Evolutionary conservation across 352 stramenopile genomes (phyloP).

Genomic region (Phytophthora litchii): DNA sequence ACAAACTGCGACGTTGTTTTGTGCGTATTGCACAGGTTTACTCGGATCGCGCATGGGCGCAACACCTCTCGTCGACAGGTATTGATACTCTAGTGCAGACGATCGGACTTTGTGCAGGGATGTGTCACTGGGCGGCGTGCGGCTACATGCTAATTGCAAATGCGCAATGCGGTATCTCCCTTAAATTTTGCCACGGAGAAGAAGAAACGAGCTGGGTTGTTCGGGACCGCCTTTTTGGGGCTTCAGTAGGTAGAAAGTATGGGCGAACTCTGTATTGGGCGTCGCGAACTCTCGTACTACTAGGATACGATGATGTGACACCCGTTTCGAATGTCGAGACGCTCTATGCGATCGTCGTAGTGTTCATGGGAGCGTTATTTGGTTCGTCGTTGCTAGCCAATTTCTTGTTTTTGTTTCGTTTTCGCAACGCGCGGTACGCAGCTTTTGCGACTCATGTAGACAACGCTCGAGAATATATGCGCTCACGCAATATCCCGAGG

Average conservation of each 20-base stretch:
- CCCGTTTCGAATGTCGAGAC: slow-evolving; percentile 61
- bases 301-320: slow-evolving; percentile 76
- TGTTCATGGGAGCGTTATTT: slow-evolving; percentile 56
- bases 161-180: slow-evolving; percentile 47
- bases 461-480: slow-evolving; percentile 76
- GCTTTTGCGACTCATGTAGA: slow-evolving; percentile 63
- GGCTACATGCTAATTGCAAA: slow-evolving; percentile 76
- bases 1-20: slow-evolving; percentile 46
- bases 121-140: slow-evolving; percentile 67
- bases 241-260: slow-evolving; percentile 54
- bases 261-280: slow-evolving; percentile 63
- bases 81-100: slow-evolving; percentile 52
- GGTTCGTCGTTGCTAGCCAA: slow-evolving; percentile 64
- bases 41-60: slow-evolving; percentile 39
- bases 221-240: slow-evolving; percentile 51
- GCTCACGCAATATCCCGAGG: slow-evolving; percentile 59
- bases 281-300: slow-evolving; percentile 56
- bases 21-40: slow-evolving; percentile 55
- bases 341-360: slow-evolving; percentile 50
- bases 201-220: slow-evolving; percentile 68
- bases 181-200: slow-evolving; percentile 43
- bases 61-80: slow-evolving; percentile 59
- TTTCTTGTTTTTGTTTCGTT: slow-evolving; percentile 73
- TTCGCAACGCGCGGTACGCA: slow-evolving; percentile 56
- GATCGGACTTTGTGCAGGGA: slow-evolving; percentile 38